Conservation (phyloP, 2,329 filamentous ascomycete species). For the Cyclaneusma minus region DNA sequence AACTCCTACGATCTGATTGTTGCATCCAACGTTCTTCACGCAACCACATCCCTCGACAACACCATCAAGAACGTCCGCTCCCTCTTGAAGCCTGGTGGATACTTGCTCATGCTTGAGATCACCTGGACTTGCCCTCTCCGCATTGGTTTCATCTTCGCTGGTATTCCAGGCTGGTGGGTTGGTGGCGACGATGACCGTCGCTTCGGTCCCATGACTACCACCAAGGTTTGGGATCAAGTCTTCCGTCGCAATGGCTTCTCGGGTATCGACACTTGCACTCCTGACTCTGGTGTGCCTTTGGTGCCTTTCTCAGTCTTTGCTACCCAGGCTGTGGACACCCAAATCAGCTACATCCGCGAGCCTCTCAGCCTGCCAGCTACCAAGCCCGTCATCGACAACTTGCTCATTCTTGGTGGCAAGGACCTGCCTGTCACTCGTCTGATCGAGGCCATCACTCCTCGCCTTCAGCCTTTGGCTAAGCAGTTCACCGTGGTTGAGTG, state of each 20-base stretch:
- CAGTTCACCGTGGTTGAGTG: slow-evolving; percentile 4
- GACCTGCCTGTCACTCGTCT: slow-evolving; percentile 9
- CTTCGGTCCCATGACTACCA: slow-evolving; percentile 3
- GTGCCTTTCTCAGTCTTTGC: slow-evolving; percentile 14
- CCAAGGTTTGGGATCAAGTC: slow-evolving; percentile 11
- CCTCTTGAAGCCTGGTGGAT: slow-evolving; percentile 27
- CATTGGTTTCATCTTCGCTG: slow-evolving; percentile 3
- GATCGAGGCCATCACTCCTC: slow-evolving; percentile 17
- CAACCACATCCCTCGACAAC: slow-evolving; percentile 16
- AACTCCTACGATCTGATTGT: slow-evolving; percentile 24
- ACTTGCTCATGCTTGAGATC: slow-evolving; percentile 27
- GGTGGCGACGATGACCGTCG: slow-evolving; percentile 4
- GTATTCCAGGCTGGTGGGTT: slow-evolving; percentile 5
- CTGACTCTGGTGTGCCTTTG: slow-evolving; percentile 2
- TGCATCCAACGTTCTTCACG: slow-evolving; percentile 23
- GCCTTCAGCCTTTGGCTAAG: slow-evolving; percentile 10
- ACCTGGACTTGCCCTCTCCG: slow-evolving; percentile 4
- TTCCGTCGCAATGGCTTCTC: slow-evolving; percentile 15
- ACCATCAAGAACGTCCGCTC: slow-evolving; percentile 19
- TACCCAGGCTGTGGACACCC: slow-evolving; percentile 19
- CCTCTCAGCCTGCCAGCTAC: slow-evolving; percentile 9
- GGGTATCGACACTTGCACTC: slow-evolving; percentile 13
- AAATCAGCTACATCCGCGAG: slow-evolving; percentile 12
- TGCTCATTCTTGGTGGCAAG: slow-evolving; percentile 11
- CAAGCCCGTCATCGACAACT: neutral